Evolutionary conservation across 768 basidiomycete species (phyloP), one percentile per base, ranked within the genome.

Genomic region (Boletus rubroflammeus): DNA sequence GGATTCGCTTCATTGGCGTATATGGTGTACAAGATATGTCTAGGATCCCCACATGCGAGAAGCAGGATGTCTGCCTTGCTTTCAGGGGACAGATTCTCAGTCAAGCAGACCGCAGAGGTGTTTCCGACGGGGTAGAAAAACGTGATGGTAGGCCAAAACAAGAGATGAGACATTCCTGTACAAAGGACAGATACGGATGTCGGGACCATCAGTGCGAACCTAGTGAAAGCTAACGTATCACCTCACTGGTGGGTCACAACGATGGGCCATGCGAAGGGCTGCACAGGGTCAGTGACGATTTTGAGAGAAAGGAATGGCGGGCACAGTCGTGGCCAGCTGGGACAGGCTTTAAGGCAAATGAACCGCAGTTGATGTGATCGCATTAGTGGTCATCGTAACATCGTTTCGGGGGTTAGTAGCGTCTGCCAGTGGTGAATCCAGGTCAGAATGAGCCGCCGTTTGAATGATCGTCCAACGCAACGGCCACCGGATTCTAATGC

Each of bases 91-190:
- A 84, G 57, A 41, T 76, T 73, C 44, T 77, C 69, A 1, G 80
- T 78, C 40, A 84, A 67, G 55, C 71, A 79, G 4, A 78, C 66
- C 1, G 84, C 76, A 4, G 81, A 73, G 0, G 82, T 83, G 57
- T 84, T 84, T 26, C 83, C 83, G 8, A 82, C 73, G 0, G 82
- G 78, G 62, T 84, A 83, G 69, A 82, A 84, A 52, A 69, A 80
- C 0, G 62, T 64, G n/a, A 48, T 8, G 2, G 64, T 44, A 3
- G 61, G 64, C 55, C 58, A 66, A 40, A 52, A 54, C 17, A 66
- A 39, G 0, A 53, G 50, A 28, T 63, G 63, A 0, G 58, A 57
- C 61, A 63, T 66, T 23, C n/a, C 39, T 55, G 23, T 13, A 10
- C 9, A 44, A 35, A 26, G n/a, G 40, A 29, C 9, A 5, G 28